phyloP scores from a whole-genome alignment of 371 early-diverging fungal species.

The Phascolomyces articulosus region DNA sequence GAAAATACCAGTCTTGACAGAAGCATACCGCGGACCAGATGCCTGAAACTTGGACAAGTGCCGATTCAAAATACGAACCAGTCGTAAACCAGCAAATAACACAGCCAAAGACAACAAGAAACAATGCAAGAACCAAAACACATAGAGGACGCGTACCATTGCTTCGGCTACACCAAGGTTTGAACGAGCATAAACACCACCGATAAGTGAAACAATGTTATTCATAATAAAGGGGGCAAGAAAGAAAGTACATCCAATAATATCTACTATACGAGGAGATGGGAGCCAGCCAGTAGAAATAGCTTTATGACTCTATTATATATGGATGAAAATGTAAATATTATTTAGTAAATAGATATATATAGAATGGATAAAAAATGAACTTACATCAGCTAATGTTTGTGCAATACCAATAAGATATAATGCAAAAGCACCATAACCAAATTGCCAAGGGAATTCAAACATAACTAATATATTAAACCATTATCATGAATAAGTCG shows the following conservation, averaged over 20 bases:
- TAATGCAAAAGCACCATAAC: conserved; percentile 28
- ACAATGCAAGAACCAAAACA: conserved; percentile 39
- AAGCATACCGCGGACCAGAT: conserved; percentile 21
- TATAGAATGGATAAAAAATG: background rate
- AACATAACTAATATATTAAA: conserved; percentile 19
- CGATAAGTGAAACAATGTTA: conserved; percentile 29
- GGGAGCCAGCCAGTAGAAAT: conserved; percentile 37
- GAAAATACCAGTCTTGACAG: conserved; percentile 32
- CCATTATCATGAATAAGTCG: background rate
- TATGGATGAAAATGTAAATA: too few relatives aligned
- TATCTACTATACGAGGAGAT: conserved; percentile 29
- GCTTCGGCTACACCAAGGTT: conserved; percentile 26
- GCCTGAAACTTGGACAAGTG: conserved; percentile 28
- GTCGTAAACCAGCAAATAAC: conserved; percentile 24
- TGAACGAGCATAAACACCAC: conserved; percentile 21
- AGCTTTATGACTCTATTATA: conserved; percentile 33
- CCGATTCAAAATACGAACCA: conserved; percentile 25
- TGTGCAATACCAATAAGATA: conserved; percentile 38
- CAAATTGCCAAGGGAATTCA: conserved; percentile 36
- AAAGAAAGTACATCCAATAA: conserved; percentile 27
- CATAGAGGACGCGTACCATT: conserved; percentile 27
- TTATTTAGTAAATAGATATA: background rate
- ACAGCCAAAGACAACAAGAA: conserved; percentile 19
- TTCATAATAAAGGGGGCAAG: conserved; percentile 31
- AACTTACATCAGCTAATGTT: conserved; percentile 28